Percentiles rank a stretch among this genome's conserved stretches.
Evolutionary conservation across 2,329 filamentous ascomycete genomes (phyloP).

Genomic region (Colletotrichum tamarilloi): DNA sequence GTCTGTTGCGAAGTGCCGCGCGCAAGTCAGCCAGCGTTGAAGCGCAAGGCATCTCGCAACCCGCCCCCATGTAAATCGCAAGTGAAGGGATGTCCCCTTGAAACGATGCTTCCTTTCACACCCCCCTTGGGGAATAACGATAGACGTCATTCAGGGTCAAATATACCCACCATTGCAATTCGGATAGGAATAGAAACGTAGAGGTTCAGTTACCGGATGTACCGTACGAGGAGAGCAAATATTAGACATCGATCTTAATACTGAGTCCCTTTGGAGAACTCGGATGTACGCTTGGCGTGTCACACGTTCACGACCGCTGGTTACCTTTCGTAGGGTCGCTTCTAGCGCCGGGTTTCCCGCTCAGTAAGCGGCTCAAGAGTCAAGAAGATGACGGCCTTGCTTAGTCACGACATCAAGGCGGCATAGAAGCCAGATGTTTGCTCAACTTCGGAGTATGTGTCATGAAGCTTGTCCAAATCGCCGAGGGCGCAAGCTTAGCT

Average conservation of each 20-base stretch:
- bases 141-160: neutral
- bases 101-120: neutral
- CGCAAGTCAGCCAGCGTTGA: neutral
- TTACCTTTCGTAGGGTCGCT: neutral
- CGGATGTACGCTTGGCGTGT: no score
- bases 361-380: neutral
- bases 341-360: neutral
- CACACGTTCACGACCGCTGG: no score
- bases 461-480: neutral
- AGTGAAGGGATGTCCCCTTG: constrained; percentile 13
- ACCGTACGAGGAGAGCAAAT: neutral
- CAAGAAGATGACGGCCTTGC: neutral
- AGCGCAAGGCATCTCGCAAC: neutral
- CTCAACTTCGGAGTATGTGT: neutral
- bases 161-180: neutral
- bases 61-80: constrained; percentile 8
- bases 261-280: no score
- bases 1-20: neutral
- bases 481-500: neutral
- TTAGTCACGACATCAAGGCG: neutral
- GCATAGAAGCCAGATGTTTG: neutral
- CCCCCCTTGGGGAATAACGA: neutral
- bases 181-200: neutral
- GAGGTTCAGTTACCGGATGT: neutral
- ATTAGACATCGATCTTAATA: no score